phyloP scores from a whole-genome alignment of 805 yeast genomes.

The Pichia heedii region DNA sequence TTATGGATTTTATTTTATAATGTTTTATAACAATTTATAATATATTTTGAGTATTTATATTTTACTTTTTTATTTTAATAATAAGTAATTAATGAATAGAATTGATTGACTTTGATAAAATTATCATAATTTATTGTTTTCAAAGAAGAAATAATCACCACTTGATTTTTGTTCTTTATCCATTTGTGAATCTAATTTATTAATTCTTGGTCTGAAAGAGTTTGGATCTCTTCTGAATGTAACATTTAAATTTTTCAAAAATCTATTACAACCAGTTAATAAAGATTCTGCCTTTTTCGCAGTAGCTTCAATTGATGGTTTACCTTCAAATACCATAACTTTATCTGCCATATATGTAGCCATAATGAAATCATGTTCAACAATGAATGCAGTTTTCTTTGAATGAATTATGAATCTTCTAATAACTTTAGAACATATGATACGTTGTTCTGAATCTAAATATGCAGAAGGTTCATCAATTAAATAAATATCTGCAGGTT shows the following conservation, averaged over 20 bases:
- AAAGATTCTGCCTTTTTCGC: slow-evolving; percentile 90
- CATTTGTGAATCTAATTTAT: slow-evolving; percentile 96
- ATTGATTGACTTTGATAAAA: not conserved
- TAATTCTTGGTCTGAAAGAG: slow-evolving; percentile 97
- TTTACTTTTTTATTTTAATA: not conserved
- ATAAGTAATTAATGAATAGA: not conserved
- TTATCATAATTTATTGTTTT: slow-evolving; percentile 37
- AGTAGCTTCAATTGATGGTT: slow-evolving; percentile 74
- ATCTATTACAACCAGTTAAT: slow-evolving; percentile 93
- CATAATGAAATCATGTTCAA: slow-evolving; percentile 99
- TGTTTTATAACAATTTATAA: too few relatives aligned
- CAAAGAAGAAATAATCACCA: slow-evolving; percentile 96
- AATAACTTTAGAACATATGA: slow-evolving; percentile 95
- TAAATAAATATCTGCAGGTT: slow-evolving; percentile 89
- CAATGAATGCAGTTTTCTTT: slow-evolving; percentile 97
- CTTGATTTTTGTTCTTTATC: slow-evolving; percentile 91
- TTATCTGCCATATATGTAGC: slow-evolving; percentile 98
- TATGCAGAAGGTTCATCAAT: slow-evolving; percentile 99
- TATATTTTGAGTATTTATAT: too few relatives aligned
- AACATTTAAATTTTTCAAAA: slow-evolving; percentile 93
- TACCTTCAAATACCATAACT: slow-evolving; percentile 96
- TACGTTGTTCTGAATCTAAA: slow-evolving; percentile 99
- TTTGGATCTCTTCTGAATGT: slow-evolving; percentile 99
- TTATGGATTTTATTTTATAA: too few relatives aligned
- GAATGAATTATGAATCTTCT: slow-evolving; percentile 94